A percentile compares a stretch with the other conserved stretches of the same genome.
Conservation (phyloP, 2,329 filamentous ascomycete species). For the Apiospora phragmitis region DNA sequence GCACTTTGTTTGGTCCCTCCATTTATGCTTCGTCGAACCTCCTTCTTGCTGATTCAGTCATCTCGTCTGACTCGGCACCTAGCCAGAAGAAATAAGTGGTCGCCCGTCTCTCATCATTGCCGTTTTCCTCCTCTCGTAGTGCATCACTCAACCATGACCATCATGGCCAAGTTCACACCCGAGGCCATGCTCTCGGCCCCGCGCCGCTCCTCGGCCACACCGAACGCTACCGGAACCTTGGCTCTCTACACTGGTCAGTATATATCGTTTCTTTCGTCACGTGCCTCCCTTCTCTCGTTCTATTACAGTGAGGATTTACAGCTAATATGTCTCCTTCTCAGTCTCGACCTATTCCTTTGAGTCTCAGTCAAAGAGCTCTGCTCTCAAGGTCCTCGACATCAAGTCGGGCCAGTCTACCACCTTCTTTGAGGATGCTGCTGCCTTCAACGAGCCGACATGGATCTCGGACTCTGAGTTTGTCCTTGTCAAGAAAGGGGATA, state of each 20-base stretch:
- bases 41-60: background rate
- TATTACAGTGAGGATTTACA: background rate
- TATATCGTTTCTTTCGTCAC: background rate
- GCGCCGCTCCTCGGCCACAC: slow-evolving; percentile 67
- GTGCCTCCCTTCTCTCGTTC: too few relatives aligned
- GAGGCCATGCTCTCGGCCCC: slow-evolving; percentile 77
- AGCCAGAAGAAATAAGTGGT: background rate
- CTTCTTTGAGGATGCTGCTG: slow-evolving; percentile 59
- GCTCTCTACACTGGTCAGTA: slow-evolving; percentile 62
- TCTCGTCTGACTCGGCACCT: background rate
- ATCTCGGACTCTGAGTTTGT: slow-evolving; percentile 65
- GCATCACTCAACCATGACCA: slow-evolving; percentile 58
- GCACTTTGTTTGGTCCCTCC: background rate
- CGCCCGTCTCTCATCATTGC: background rate
- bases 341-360: slow-evolving; percentile 80
- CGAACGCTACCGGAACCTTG: slow-evolving; percentile 66
- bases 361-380: slow-evolving; percentile 65
- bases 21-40: background rate
- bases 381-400: slow-evolving; percentile 72
- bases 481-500: slow-evolving; percentile 52
- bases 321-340: slow-evolving; percentile 29
- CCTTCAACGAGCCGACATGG: slow-evolving; percentile 74
- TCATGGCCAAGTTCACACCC: slow-evolving; percentile 73
- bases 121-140: background rate
- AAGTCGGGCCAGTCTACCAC: slow-evolving; percentile 63